Evolutionary conservation across 805 yeast species (phyloP), one percentile per base, ranked within the genome.

Genomic region (Wickerhamiella azymoides): DNA sequence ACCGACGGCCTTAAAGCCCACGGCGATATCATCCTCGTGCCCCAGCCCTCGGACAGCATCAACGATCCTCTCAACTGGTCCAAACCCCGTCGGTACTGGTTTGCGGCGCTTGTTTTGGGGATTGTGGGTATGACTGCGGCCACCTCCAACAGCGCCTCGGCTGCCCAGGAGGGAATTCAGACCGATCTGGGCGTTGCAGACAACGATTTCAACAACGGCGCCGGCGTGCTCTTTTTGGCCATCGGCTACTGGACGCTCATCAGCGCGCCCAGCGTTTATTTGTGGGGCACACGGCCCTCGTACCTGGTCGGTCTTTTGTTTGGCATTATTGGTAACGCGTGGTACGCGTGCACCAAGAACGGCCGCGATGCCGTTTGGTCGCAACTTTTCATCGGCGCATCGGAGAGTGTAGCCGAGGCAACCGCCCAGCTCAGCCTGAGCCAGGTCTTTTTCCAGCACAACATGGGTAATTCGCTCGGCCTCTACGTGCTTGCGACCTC

Each of bases 351-450:
- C 32, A 65, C 79, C 18, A 71, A 64, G 40, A 58, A 55, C 5
- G 72, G 80, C 0, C 50, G 70, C 8, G 89, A 80, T 57, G 73
- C 84, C 0, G 72, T 81, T 38, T 79, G 84, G 84, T 78, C 84
- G 1, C 89, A 81, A 60, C 61, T 81, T 37, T 80, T 82, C 60
- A 84, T 80, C 17, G 92, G 92, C n/a, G 77, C 80, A 16, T 70
- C 79, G n/a, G 89, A 81, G 59, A 72, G 83, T n/a, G 80, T 84
- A 59, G 82, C 80, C 33, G 94, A 83, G 59, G 76, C 84, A 3
- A 77, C 85, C 58, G 49, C 86, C 70, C 65, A 71, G 74, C 54
- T 79, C 77, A 39, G 69, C 72, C 54, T 73, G 21, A 67, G 85
- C 2, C 94, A 84, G 58, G 72, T 82, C 58, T 84, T 75, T 58